Conservation (phyloP, 805 yeast genomes). For the Brettanomyces custersianus region DNA sequence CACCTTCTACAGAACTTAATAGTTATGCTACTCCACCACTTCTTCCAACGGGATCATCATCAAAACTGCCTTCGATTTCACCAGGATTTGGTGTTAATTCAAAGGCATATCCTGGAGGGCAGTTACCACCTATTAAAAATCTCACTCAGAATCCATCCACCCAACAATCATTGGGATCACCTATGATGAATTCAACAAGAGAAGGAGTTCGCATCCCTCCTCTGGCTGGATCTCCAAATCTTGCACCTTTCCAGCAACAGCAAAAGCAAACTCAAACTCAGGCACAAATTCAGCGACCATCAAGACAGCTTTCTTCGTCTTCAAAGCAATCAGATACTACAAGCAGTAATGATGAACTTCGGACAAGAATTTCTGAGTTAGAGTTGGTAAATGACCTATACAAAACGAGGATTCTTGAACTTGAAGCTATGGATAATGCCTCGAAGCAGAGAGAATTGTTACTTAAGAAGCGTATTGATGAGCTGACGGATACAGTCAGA, state of each 20-base stretch:
- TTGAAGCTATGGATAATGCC: constrained; percentile 61
- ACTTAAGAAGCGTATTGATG: constrained; percentile 41
- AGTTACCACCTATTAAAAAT: constrained; percentile 17
- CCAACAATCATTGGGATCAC: neutral
- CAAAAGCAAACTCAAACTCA: constrained; percentile 5
- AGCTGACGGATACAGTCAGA: constrained; percentile 17
- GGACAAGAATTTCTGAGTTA: constrained; percentile 76
- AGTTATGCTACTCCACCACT: constrained; percentile 17
- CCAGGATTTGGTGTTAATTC: constrained; percentile 16
- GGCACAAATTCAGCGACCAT: constrained; percentile 3
- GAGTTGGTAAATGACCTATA: constrained; percentile 87
- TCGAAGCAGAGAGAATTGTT: constrained; percentile 41
- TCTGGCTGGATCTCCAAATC: neutral
- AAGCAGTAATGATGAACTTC: constrained; percentile 29
- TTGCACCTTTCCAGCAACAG: constrained; percentile 2
- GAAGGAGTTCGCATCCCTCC: neutral
- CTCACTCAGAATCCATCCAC: constrained; percentile 4
- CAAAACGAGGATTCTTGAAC: constrained; percentile 71
- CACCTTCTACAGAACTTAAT: constrained; percentile 25
- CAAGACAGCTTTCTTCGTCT: constrained; percentile 3
- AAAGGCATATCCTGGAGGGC: constrained; percentile 4
- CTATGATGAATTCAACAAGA: constrained; percentile 1
- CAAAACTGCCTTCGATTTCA: constrained; percentile 19
- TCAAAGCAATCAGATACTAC: constrained; percentile 6
- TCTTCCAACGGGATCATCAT: constrained; percentile 9